These are phyloP conservation scores for Polychaeton citri DNA, from an alignment of 2,329 filamentous ascomycete species.

Conservation along the genomic window DNA sequence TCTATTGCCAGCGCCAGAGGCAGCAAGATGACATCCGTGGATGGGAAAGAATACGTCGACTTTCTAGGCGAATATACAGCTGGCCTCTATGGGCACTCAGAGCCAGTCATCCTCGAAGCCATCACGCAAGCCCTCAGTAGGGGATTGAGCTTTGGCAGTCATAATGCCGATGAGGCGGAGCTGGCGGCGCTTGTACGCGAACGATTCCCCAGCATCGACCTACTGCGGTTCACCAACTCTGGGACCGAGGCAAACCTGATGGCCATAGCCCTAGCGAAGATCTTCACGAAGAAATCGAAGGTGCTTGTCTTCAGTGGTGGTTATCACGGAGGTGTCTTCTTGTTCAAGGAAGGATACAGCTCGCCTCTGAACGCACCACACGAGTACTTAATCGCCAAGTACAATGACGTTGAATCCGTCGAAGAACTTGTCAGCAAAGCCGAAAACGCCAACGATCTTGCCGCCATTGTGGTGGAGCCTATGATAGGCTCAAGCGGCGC, in stretches of 20 bases:
- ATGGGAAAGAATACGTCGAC: constrained; percentile 36
- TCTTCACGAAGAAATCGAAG: constrained; percentile 33
- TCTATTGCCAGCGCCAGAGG: constrained; percentile 18
- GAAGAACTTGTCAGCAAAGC: constrained; percentile 22
- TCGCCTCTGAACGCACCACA: constrained; percentile 25
- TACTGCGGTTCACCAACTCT: constrained; percentile 49
- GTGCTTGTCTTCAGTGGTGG: constrained; percentile 38
- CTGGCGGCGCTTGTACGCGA: constrained; percentile 40
- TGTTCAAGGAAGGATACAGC: constrained; percentile 20
- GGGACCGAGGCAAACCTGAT: constrained; percentile 54
- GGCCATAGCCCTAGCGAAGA: constrained; percentile 42
- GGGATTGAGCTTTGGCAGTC: constrained; percentile 44
- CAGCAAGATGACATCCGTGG: constrained; percentile 3
- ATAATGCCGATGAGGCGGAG: constrained; percentile 37
- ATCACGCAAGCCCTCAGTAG: constrained; percentile 33
- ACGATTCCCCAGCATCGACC: constrained; percentile 41
- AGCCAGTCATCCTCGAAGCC: constrained; percentile 39
- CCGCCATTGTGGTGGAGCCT: constrained; percentile 51
- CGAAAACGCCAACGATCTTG: constrained; percentile 30
- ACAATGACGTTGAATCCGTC: constrained; percentile 45
- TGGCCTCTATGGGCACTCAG: constrained; percentile 52
- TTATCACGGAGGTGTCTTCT: constrained; percentile 44
- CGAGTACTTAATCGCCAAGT: constrained; percentile 48
- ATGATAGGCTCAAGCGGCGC: constrained; percentile 53
- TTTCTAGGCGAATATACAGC: constrained; percentile 52